Base-by-base conservation (phyloP, 208 protist species). In the Crithidia thermophila region DNA sequence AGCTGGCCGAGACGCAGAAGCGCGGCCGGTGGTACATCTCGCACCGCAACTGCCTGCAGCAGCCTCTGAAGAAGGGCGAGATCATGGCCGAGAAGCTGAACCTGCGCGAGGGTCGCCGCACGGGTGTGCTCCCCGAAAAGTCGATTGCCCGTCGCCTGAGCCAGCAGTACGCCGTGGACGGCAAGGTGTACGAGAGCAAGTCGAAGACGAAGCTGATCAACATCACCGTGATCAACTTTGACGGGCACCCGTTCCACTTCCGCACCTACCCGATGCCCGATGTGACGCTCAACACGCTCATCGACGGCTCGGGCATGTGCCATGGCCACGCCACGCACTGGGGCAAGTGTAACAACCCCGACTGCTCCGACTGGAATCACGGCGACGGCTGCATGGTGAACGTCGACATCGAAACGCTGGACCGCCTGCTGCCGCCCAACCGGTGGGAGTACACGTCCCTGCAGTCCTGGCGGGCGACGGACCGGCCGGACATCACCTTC, bases 371-470 rank as follows among this genome's bases (percentile, higher is more conserved):
- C 64, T 93, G 85, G 85, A 92, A 91, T 61, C 91, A 96, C 78
- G 88, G 91, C 34, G 84, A 96, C 37, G 91, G 91, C 20, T 96
- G 91, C 81, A 30, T 96, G 51, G 84, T 96, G 53, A 96, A 96
- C 65, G 88, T 96, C 6, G 91, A 96, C 57, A 90, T 96, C 58
- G 88, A 96, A 56, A 96, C 91, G 0, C 60, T 96, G 21, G 91
- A 94, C 77, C 80, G 85, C 18, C 77, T 94, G 1, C 75, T 89
- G 16, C 87, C 87, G 1, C 91, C 91, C 0, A 94, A 93, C 68
- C 79, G 91, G 25, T 93, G 85, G 86, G 91, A 96, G 87, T 94
- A 94, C 80, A 94, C 83, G 25, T 93, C 88, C 4, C 85, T 96
- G 8, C 76, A 78, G 16, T 65, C 78, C 37, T 96, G 88, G 87